Evolutionary conservation across 768 basidiomycete genomes (phyloP), one percentile per base, ranked within the genome.

Genomic region (Amanita exitialis): DNA sequence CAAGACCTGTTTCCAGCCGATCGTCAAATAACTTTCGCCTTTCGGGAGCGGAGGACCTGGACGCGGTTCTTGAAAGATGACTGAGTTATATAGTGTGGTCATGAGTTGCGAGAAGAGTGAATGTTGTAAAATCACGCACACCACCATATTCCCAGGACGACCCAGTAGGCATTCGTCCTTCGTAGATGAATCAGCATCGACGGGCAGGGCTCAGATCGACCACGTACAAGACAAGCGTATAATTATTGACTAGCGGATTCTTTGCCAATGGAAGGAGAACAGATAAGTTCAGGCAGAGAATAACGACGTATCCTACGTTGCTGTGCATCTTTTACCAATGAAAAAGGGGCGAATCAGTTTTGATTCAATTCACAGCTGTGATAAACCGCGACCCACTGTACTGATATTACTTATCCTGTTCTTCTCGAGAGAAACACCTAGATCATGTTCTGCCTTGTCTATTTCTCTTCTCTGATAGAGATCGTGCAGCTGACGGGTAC

Each of bases 91-190:
- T 15, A 9, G 20, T 39, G 45, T 1, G 9, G 10, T 12, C 30
- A 28, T 44, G 27, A 25, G 36, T 10, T 1, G 36, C 39, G 21
- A 21, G 21, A 25, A 15, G 15, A 10, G 27, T 6, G 6, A 32
- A 4, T 13, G 18, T n/a, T 27, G 10, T 36, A 10, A 21, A 34
- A 38, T 35, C 1, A 66, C 83, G 44, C 66, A 89, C 87, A 90
- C 90, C 90, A 94, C 81, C 90, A 92, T 44, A 90, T 80, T 6
- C 89, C 90, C 7, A 74, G 71, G 0, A 91, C 42, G 9, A 93
- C 84, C 88, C 85, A 84, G 56, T 89, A 88, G 0, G 69, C 73
- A 52, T 82, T 90, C 12, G 79, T 82, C 20, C 85, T 86, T 18
- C 3, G 20, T 21, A 27, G 21, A 47, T 25, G 25, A 51, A 12